Evolutionary conservation across 2,329 filamentous ascomycete species (phyloP).

Genomic region (Colletotrichum coccodes): DNA sequence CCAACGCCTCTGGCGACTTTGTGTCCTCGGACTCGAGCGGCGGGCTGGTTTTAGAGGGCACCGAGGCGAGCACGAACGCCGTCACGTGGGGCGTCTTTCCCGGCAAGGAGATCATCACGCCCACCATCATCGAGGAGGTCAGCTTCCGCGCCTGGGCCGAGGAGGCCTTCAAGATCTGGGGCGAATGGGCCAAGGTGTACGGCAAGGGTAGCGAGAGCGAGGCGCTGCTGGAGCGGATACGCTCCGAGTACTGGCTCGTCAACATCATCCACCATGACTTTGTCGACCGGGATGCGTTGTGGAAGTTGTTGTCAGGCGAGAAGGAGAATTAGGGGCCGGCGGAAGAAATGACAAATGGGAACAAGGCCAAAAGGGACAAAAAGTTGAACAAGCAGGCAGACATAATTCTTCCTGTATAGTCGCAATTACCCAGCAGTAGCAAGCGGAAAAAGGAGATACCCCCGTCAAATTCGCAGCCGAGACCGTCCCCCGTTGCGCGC

Average conservation of each 20-base stretch:
- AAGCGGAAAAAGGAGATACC: slow-evolving; percentile 23
- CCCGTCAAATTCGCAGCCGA: not conserved
- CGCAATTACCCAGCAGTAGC: not conserved
- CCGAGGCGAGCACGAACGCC: slow-evolving; percentile 78
- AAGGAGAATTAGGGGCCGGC: not conserved
- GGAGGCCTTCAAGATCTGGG: slow-evolving; percentile 96
- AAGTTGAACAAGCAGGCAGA: not conserved
- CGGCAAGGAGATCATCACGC: slow-evolving; percentile 94
- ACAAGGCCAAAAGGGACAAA: not conserved
- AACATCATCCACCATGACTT: slow-evolving; percentile 89
- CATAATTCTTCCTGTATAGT: not conserved
- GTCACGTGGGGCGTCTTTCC: slow-evolving; percentile 98
- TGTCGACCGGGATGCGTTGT: slow-evolving; percentile 76
- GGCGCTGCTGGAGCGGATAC: slow-evolving; percentile 73
- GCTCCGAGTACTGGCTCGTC: slow-evolving; percentile 84
- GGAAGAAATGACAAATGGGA: not conserved
- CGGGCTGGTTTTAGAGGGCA: slow-evolving; percentile 43
- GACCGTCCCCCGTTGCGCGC: not conserved
- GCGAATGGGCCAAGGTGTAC: slow-evolving; percentile 92
- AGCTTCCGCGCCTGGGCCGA: slow-evolving; percentile 95
- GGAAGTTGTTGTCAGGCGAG: slow-evolving; percentile 69
- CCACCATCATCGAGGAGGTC: slow-evolving; percentile 95
- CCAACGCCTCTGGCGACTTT: slow-evolving; percentile 82
- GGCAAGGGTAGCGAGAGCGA: slow-evolving; percentile 77
- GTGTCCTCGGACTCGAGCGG: slow-evolving; percentile 70